Evolutionary conservation across 2,329 filamentous ascomycete genomes (phyloP), one percentile per base, ranked within the genome.

Genomic region (Xylaria sp.): DNA sequence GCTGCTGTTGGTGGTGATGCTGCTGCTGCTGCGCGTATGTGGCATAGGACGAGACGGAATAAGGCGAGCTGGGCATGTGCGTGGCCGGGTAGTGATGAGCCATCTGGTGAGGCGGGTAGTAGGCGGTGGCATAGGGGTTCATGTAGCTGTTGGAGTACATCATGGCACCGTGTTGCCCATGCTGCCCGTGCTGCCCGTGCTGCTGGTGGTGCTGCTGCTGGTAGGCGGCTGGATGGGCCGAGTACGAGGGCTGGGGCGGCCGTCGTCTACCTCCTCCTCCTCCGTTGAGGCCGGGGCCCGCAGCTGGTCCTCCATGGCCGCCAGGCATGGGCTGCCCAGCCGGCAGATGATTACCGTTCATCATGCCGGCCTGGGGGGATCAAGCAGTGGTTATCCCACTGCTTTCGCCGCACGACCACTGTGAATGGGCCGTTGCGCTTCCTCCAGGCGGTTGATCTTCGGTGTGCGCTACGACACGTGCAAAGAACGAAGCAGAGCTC

Each of bases 281-380:
- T 68, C 77, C 77, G 61, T 77, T 78, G 56, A 74, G 66, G 43
- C 69, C 73, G 49, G 66, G 71, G 2, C 73, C 80, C 31, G 76
- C 54, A 48, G 66, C 74, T 66, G 75, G 75, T 73, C 76, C 76
- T 67, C 74, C 76, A 62, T 78, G 72, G 71, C 69, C 63, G n/a
- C 66, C 72, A 77, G 83, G 85, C 83, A 88, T 86, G 80, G 85
- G 85, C 83, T 90, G 89, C 86, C 91, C 91, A 88, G 89, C 89
- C 89, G 90, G 89, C 89, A 91, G 89, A 91, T 91, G 89, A 87
- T 85, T 87, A 83, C 85, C 85, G 84, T 90, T 91, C 91, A 93
- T 93, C 90, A 87, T 92, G 88, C 88, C 89, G 89, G 88, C 87
- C 83, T 88, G 86, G 87, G 67, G 87, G 80, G 62, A 74, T 71